A percentile compares a stretch with the other conserved stretches of the same genome.
phyloP scores from a whole-genome alignment of 306 rosid genomes.

The Erythrophleum fordii region DNA sequence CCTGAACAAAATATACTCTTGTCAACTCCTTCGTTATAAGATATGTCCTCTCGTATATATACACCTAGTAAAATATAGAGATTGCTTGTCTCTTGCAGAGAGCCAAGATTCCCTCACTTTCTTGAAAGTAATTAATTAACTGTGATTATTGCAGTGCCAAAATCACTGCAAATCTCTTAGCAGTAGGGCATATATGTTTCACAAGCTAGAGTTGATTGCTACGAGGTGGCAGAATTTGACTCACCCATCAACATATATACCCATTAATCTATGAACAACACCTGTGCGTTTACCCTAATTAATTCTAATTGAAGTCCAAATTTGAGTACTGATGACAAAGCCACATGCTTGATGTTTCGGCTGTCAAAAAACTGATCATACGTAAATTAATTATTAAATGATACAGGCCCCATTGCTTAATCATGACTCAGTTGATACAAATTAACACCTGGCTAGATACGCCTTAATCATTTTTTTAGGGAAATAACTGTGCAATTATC shows the following conservation, averaged over 20 bases:
- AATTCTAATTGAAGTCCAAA: not conserved
- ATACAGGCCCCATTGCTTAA: not conserved
- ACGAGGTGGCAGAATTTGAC: conserved; percentile 39
- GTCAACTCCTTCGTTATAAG: conserved; percentile 23
- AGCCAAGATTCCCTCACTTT: conserved; percentile 28
- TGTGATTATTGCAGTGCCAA: not conserved
- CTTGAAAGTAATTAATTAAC: not conserved
- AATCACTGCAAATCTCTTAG: conserved; percentile 12
- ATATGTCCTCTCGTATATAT: conserved; percentile 36
- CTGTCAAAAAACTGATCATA: not conserved
- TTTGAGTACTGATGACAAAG: not conserved
- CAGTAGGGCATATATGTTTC: not conserved
- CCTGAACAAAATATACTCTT: not conserved
- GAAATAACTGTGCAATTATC: too few relatives aligned
- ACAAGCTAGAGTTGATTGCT: not conserved
- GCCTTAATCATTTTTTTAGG: not conserved
- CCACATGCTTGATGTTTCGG: conserved; percentile 1
- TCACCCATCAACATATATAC: not conserved
- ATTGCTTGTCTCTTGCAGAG: conserved; percentile 15
- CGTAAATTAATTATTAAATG: not conserved
- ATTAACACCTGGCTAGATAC: not conserved
- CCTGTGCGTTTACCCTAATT: not conserved
- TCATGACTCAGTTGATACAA: not conserved
- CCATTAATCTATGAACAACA: not conserved
- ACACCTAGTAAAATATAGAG: conserved; percentile 11